phyloP scores from a whole-genome alignment of 768 basidiomycete species.

The Tricholoma terreum region DNA sequence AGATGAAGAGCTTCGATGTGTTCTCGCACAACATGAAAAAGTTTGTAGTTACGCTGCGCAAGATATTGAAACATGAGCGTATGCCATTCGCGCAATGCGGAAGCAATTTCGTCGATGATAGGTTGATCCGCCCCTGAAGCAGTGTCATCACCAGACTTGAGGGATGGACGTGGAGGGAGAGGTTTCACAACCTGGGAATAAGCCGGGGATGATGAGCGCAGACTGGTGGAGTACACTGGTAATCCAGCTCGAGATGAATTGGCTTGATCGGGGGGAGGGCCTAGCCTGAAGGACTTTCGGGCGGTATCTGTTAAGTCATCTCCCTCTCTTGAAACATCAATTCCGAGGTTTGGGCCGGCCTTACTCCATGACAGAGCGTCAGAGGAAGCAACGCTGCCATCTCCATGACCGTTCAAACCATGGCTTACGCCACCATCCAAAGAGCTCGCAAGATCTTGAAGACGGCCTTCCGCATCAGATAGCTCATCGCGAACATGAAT shows the following conservation, averaged over 20 bases:
- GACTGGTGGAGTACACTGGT: constrained; percentile 69
- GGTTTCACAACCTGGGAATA: constrained; percentile 68
- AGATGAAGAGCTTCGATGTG: constrained; percentile 91
- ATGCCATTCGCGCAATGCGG: constrained; percentile 95
- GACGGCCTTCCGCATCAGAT: constrained; percentile 82
- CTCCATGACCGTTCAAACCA: constrained; percentile 21
- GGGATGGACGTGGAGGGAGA: constrained; percentile 85
- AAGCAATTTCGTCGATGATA: constrained; percentile 96
- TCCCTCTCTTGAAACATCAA: constrained; percentile 63
- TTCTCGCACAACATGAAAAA: constrained; percentile 81
- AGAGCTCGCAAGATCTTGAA: constrained; percentile 70
- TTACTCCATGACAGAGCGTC: constrained; percentile 49
- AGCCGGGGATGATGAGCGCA: constrained; percentile 69
- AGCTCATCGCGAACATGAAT: constrained; percentile 84
- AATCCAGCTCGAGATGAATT: constrained; percentile 69
- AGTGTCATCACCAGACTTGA: constrained; percentile 94
- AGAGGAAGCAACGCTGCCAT: constrained; percentile 38
- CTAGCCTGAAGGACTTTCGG: constrained; percentile 67
- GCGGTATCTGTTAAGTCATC: constrained; percentile 48
- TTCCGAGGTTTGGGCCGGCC: constrained; percentile 40
- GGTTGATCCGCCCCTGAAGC: constrained; percentile 79
- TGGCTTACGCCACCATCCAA: constrained; percentile 32
- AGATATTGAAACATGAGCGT: constrained; percentile 89
- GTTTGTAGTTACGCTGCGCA: constrained; percentile 80
- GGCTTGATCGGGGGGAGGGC: constrained; percentile 72